Evolutionary conservation across 2,329 filamentous ascomycete genomes (phyloP), one percentile per base, ranked within the genome.

Genomic region (Neonectria punicea): DNA sequence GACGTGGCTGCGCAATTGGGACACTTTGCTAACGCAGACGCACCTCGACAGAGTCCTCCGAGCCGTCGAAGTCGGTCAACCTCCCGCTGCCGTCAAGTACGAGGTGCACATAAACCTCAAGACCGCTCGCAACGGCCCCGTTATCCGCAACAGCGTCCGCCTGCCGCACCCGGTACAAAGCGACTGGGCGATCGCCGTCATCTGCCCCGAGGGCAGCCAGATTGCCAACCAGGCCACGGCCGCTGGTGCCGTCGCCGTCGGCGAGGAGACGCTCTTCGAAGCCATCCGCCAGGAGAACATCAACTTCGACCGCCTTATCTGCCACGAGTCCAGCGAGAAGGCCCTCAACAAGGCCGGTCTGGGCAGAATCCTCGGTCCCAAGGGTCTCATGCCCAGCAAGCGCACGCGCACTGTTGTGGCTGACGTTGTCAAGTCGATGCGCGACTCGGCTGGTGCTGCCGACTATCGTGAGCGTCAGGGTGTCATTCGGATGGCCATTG

Each of bases 151-250:
- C 82, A 92, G 93, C 77, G 86, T 99, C 76, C 90, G 92, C 46
- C 90, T 99, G 18, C 96, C 96, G 0, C 92, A 97, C 79, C 91
- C 94, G 5, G 93, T 98, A 70, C 92, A 93, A 79, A 97, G 93
- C 68, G 93, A 97, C 78, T 86, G 94, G 56, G 90, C 91, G 67
- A 94, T 99, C 75, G 96, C 91, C 76, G 96, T 98, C 61, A 93
- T 99, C 72, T 95, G 92, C 78, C 90, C 93, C n/a, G 91, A 95
- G 60, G 90, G 90, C 70, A 94, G 92, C 69, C 86, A 89, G 67
- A 86, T 89, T 55, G 93, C 91, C 57, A 85, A 88, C 70, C 90
- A 93, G 56, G 96, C 97, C 4, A 86, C 86, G 36, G 86, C 88
- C 10, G 92, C 92, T 0, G 97, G 96, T 58, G 97, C 96, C 16